Base-by-base conservation (phyloP, 2,329 filamentous ascomycete species). In the Aspergillus transmontanensis region DNA sequence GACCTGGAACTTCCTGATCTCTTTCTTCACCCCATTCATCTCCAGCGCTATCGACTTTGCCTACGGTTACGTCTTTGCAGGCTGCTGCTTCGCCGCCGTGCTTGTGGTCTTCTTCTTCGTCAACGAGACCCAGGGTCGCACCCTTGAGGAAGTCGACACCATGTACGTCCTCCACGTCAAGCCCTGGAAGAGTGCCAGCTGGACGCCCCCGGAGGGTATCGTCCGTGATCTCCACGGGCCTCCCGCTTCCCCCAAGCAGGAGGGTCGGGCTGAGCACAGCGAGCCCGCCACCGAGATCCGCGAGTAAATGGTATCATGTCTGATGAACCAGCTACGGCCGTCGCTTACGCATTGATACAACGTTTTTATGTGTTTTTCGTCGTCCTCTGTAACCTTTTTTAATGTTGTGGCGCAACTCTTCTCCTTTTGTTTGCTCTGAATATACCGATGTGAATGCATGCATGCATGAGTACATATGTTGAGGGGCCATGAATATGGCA, bases 1-100 rank as follows among this genome's bases (percentile, higher is more conserved):
- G 91, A 76, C 80, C 36, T 92, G 88, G 88, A 91, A 92, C 76
- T 93, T 93, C 78, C 78, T 90, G 71, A 82, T 91, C 67, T 87
- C 86, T 0, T 94, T 94, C 83, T 93, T 94, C 82, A 93, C 91
- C 0, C 89, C 91, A 0, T 93, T 93, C 77, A 93, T 94, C 74
- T 90, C 88, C 1, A 80, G 81, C 0, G 83, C 86, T 10, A 94
- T 94, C 62, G 86, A 91, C 70, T 94, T 90, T 78, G 84, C 84
- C 23, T 93, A 93, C 74, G 91, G 91, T 14, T 92, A 93, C 69
- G 87, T 94, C 53, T 94, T 94, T 74, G 90, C 90, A 0, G 88
- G 83, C 1, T 93, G 90, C 74, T 92, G 90, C 71, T 79, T 91
- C 21, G 80, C 86, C 0, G 90, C 85, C 0, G 85, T 87, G 0